phyloP scores from a whole-genome alignment of 1,284 basidiomycete species.

The Hypsizygus ulmarius region DNA sequence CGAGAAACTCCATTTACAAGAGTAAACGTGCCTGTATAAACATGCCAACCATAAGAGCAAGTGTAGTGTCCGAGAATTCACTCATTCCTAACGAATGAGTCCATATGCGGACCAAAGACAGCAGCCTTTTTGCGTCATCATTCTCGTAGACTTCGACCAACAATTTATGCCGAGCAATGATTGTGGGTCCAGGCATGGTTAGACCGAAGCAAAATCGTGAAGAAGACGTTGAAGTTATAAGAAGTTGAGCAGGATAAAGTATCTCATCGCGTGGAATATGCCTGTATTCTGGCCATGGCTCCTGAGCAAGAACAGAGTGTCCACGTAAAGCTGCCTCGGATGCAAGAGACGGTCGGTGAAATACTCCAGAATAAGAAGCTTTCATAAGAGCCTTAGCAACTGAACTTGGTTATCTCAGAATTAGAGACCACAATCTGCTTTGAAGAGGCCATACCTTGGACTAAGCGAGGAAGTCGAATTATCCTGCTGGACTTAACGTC shows the following conservation, averaged over 20 bases:
- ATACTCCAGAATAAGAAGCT: background rate
- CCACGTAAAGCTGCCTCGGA: background rate
- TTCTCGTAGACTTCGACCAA: background rate
- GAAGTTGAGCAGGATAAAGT: background rate
- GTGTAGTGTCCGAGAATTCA: constrained; percentile 3
- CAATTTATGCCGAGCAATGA: constrained; percentile 7
- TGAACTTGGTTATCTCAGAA: constrained; percentile 2
- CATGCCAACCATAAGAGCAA: constrained; percentile 10
- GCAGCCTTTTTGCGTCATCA: background rate
- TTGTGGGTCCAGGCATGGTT: constrained; percentile 8
- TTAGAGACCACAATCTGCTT: background rate
- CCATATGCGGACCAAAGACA: constrained; percentile 5
- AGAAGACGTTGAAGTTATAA: background rate
- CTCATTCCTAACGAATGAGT: background rate
- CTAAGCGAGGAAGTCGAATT: background rate
- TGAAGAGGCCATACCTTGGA: background rate
- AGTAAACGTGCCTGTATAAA: constrained; percentile 6
- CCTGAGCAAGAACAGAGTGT: background rate
- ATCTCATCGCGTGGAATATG: background rate
- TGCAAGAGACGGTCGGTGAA: background rate
- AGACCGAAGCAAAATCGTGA: background rate
- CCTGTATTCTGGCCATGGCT: background rate
- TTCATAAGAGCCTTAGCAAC: background rate
- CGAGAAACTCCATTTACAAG: background rate
- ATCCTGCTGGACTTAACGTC: background rate